phyloP scores from a whole-genome alignment of 179 eudicot species.

The Spergularia azorica region DNA sequence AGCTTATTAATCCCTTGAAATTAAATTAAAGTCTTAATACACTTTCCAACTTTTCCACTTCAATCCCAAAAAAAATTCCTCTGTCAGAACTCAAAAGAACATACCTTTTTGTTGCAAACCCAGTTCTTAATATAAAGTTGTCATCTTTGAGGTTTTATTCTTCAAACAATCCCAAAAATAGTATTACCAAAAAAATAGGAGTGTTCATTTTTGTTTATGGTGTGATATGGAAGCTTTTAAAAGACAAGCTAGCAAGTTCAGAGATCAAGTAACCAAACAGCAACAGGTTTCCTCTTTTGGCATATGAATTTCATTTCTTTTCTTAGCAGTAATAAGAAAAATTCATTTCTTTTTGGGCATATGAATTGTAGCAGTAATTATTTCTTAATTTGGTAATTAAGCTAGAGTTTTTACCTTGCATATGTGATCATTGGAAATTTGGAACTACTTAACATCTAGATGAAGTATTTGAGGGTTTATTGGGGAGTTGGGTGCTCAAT shows the following conservation, averaged over 20 bases:
- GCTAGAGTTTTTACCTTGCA: background rate
- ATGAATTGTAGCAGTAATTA: too few relatives aligned
- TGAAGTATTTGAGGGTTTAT: background rate
- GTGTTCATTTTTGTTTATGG: background rate
- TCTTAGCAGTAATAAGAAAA: background rate
- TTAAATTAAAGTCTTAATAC: too few relatives aligned
- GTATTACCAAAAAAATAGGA: background rate
- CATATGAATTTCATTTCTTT: background rate
- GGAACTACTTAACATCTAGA: background rate
- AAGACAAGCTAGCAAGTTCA: constrained; percentile 82
- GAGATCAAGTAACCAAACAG: constrained; percentile 83
- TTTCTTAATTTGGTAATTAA: background rate
- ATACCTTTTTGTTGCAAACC: background rate
- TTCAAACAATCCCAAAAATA: background rate
- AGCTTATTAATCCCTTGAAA: too few relatives aligned
- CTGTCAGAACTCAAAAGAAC: background rate
- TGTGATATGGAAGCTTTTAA: constrained; percentile 68
- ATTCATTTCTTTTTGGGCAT: background rate
- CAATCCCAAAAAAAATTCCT: background rate
- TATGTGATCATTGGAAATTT: background rate
- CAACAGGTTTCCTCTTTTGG: constrained; percentile 65
- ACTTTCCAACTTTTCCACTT: constrained; percentile 16
- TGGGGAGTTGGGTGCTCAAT: background rate
- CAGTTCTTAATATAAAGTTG: background rate
- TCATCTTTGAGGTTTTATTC: background rate